Evolutionary conservation across 2,329 filamentous ascomycete genomes (phyloP).

Genomic region (Venturia aucupariae): DNA sequence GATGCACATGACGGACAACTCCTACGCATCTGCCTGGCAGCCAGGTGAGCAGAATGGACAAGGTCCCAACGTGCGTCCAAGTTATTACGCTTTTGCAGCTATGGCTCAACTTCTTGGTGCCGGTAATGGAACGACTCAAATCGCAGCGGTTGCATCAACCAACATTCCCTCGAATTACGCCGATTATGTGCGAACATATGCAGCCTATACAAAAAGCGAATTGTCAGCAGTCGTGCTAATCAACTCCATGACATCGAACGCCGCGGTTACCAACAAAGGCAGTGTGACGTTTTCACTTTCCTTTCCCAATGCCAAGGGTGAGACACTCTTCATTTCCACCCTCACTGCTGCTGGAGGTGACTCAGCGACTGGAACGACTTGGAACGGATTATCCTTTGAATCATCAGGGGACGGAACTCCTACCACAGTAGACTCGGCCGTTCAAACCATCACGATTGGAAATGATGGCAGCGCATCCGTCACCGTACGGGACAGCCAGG

Average conservation of each 20-base stretch:
- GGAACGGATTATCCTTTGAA: slow-evolving; percentile 41
- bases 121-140: slow-evolving; percentile 37
- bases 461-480: slow-evolving; percentile 26
- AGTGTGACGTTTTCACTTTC: slow-evolving; percentile 34
- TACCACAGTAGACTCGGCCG: slow-evolving; percentile 26
- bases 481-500: slow-evolving; percentile 36
- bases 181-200: slow-evolving; percentile 36
- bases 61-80: slow-evolving; percentile 36
- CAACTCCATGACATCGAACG: slow-evolving; percentile 37
- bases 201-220: slow-evolving; percentile 34
- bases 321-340: slow-evolving; percentile 38
- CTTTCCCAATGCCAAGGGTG: slow-evolving; percentile 31
- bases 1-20: slow-evolving; percentile 48
- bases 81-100: slow-evolving; percentile 44
- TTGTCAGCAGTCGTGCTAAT: slow-evolving; percentile 37
- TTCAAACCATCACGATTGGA: slow-evolving; percentile 21
- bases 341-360: slow-evolving; percentile 40
- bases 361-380: slow-evolving; percentile 33
- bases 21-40: slow-evolving; percentile 42
- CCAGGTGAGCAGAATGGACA: slow-evolving; percentile 33
- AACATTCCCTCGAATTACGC: slow-evolving; percentile 29
- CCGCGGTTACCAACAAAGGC: slow-evolving; percentile 28
- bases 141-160: slow-evolving; percentile 28
- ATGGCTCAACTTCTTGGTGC: slow-evolving; percentile 42
- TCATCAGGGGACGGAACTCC: slow-evolving; percentile 33